Conservation (phyloP, 1,139 yeast genomes). For the Yarrowia galli region DNA sequence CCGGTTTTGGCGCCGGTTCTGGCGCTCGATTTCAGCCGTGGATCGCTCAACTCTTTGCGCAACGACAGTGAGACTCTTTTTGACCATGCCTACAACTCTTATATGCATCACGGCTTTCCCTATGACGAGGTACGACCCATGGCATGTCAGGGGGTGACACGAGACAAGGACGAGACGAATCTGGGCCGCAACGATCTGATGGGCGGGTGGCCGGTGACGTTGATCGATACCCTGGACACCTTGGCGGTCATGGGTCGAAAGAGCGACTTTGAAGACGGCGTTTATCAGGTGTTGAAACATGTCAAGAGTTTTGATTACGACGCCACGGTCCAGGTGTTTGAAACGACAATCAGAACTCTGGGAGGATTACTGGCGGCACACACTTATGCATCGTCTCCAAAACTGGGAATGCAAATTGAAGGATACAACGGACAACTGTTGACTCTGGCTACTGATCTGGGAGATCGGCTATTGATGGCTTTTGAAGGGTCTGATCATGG, state of each 20-base stretch:
- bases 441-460: conserved; percentile 73
- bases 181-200: conserved; percentile 78
- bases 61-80: conserved; percentile 65
- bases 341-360: conserved; percentile 76
- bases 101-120: conserved; percentile 76
- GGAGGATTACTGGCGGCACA: conserved; percentile 85
- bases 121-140: conserved; percentile 82
- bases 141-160: conserved; percentile 71
- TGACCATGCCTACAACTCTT: conserved; percentile 78
- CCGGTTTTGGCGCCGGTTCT: conserved; percentile 1
- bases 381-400: conserved; percentile 68
- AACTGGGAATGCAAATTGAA: conserved; percentile 55
- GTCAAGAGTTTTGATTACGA: conserved; percentile 62
- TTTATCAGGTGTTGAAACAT: conserved; percentile 57
- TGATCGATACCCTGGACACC: conserved; percentile 81
- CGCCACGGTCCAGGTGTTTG: conserved; percentile 84
- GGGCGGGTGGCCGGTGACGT: conserved; percentile 81
- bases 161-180: conserved; percentile 65
- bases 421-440: conserved; percentile 75
- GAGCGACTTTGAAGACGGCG: conserved; percentile 59
- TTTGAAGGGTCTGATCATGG: conserved; percentile 63
- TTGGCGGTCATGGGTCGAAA: conserved; percentile 74
- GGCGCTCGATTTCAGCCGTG: conserved; percentile 31
- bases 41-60: conserved; percentile 14
- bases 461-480: conserved; percentile 69